Evolutionary conservation across 345 rosid genomes (phyloP), one percentile per base, ranked within the genome.

Genomic region (Physaria fendleri): DNA sequence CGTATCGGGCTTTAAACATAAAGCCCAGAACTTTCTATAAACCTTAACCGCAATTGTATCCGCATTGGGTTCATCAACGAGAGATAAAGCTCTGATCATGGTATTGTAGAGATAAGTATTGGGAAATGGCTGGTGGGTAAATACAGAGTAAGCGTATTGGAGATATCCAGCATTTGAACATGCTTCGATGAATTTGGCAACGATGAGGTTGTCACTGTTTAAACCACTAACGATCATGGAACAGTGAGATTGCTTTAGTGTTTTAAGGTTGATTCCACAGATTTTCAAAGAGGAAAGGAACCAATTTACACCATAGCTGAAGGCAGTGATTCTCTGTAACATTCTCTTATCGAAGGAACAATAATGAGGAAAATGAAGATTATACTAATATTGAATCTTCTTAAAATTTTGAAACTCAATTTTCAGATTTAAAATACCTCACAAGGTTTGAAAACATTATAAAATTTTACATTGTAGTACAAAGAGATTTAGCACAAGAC

Each of bases 41-140:
- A 85, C 70, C 10, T 28, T 12, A 54, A 90, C 39, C 5, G 95
- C 85, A 1, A 2, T 10, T 29, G 66, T 3, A 4, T 42, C 18
- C 4, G 68, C 56, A 8, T 32, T 40, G 42, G 78, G 72, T 18
- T 66, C 66, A 20, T 65, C 73, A 4, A 60, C 62, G 47, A 55
- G 64, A 21, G 84, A 82, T 32, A 87, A 74, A 34, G 79, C 76
- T 71, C 71, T 85, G 65, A 83, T 79, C 71, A 82, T 69, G 59
- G 80, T 63, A 77, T 90, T 90, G 53, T 62, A 70, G 61, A 79
- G 76, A 46, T 57, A 63, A 24, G 82, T 20, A 13, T 72, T 59
- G 48, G 78, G 79, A 14, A 17, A 45, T 5, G 72, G 53, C 35
- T 46, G 40, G 43, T 42, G 66, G 56, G 58, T 35, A 12, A 86